Evolutionary conservation across 768 basidiomycete genomes (phyloP).

Genomic region (Nevesoporus exiguus): DNA sequence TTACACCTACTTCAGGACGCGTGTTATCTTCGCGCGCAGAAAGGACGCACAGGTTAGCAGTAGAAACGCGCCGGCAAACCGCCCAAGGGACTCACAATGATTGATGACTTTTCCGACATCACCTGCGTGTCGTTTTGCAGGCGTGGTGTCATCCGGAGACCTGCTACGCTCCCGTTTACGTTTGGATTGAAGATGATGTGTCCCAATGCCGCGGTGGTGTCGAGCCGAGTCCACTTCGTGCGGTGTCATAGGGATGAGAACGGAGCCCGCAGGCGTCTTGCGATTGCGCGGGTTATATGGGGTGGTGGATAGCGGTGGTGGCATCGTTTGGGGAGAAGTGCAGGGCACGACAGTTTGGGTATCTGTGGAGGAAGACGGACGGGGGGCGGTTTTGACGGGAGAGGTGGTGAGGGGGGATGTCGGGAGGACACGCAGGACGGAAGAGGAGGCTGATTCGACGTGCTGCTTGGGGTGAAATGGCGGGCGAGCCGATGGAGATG

Average conservation of each 20-base stretch:
- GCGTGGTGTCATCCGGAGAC: constrained; percentile 39
- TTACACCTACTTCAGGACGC: constrained; percentile 86
- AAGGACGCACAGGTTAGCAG: constrained; percentile 4
- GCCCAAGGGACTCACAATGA: constrained; percentile 59
- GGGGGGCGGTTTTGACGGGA: constrained; percentile 27
- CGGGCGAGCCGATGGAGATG: constrained; percentile 18
- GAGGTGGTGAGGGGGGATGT: constrained; percentile 30
- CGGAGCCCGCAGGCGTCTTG: constrained; percentile 55
- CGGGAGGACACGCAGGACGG: constrained; percentile 24
- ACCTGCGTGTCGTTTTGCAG: constrained; percentile 53
- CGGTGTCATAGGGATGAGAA: constrained; percentile 62
- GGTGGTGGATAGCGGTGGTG: constrained; percentile 34
- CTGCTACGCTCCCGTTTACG: constrained; percentile 47
- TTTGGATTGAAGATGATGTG: constrained; percentile 46
- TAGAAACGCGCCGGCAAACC: background rate
- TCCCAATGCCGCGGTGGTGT: constrained; percentile 54
- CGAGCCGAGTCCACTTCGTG: constrained; percentile 60
- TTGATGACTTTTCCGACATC: constrained; percentile 71
- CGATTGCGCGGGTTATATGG: constrained; percentile 67
- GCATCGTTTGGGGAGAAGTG: constrained; percentile 34
- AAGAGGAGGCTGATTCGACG: constrained; percentile 23
- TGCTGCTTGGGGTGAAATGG: constrained; percentile 20
- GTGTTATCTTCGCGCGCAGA: constrained; percentile 66
- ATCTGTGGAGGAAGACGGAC: constrained; percentile 37
- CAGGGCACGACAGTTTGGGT: constrained; percentile 24